Conservation (phyloP, 805 yeast genomes). For the Wickerhamiella brachini region DNA sequence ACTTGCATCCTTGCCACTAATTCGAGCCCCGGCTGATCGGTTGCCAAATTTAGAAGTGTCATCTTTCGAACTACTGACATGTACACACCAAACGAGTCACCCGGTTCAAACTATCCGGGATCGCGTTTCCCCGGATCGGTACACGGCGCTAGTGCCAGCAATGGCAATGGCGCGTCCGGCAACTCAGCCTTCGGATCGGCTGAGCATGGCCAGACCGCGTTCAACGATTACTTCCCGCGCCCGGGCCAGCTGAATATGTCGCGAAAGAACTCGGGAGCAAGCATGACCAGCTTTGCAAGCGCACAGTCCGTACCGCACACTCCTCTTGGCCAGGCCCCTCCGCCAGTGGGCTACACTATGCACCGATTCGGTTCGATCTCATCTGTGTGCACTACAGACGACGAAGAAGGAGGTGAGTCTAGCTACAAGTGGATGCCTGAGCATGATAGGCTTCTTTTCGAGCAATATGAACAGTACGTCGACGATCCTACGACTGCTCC, state of each 20-base stretch:
- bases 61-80: background rate
- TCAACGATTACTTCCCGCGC: background rate
- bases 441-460: conserved; percentile 32
- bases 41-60: background rate
- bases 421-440: conserved; percentile 18
- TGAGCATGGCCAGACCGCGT: background rate
- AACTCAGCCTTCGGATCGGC: background rate
- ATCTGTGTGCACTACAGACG: conserved; percentile 19
- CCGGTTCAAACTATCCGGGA: background rate
- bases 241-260: background rate
- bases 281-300: conserved; percentile 2
- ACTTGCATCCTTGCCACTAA: background rate
- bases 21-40: background rate
- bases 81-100: background rate
- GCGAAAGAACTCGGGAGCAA: background rate
- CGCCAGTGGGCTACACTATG: conserved; percentile 5
- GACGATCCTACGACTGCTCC: conserved; percentile 55
- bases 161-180: background rate
- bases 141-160: background rate
- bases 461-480: conserved; percentile 35
- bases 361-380: conserved; percentile 21
- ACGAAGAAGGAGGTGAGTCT: conserved; percentile 16
- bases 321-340: conserved; percentile 14
- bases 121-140: background rate
- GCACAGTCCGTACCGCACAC: conserved; percentile 17